Base-by-base conservation (phyloP, 108 stramenopile species). In the Skeletonema tropicum region DNA sequence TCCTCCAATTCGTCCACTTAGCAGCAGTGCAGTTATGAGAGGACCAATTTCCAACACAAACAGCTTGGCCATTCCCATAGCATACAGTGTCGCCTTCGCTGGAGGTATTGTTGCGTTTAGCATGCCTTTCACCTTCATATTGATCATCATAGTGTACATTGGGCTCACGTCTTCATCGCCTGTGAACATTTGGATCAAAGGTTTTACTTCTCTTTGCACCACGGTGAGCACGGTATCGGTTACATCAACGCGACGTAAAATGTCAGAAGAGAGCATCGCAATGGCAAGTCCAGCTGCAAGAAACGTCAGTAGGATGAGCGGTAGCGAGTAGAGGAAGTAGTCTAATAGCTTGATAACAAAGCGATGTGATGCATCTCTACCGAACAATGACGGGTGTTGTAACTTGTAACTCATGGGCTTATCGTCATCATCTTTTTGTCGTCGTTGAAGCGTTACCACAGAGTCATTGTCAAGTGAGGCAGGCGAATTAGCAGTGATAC, bases 11-110 rank as follows among this genome's bases (percentile, higher is more conserved):
- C 93, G 76, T 26, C 93, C 93, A 68, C 89, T 90, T 5, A 94
- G 71, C 26, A 94, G 66, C 33, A 94, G 52, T 3, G 90, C 86
- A 39, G 93, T 91, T 49, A 94, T 78, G 21, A 94, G 76, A 1
- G 93, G 93, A 6, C 93, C 93, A 30, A 94, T 85, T 64, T 94
- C 93, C 74, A 94, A 73, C 4, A 90, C 88, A 70, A 94, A 94
- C 21, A 94, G 64, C 64, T 91, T 91, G 12, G 90, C 83, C 87
- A 94, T 79, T 8, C 93, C 93, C 26, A 92, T 82, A 3, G 93
- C 90, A 80, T 88, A 94, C 48, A 94, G 67, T 3, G 69, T 80
- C 5, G 90, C 90, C 71, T 91, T 91, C 35, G 93, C 93, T 0
- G 79, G 84, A 21, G 93, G 93, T n/a, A 93, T 72, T 3, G 88